phyloP scores from a whole-genome alignment of 306 rosid genomes.

The Spatholobus suberectus region DNA sequence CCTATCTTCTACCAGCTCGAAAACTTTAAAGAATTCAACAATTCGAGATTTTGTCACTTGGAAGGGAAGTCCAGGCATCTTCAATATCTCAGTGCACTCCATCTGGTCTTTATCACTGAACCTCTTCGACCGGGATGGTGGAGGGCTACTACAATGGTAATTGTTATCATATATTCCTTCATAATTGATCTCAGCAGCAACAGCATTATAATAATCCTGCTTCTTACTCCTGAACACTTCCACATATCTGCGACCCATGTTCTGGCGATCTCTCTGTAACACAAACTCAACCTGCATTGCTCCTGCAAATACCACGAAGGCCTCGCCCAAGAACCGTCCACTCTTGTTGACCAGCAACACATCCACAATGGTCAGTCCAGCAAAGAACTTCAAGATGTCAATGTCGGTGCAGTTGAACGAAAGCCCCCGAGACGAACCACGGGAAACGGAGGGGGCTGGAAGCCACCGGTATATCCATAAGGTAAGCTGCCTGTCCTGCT shows the following conservation, averaged over 20 bases:
- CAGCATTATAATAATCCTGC: conserved; percentile 93
- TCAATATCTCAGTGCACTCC: conserved; percentile 95
- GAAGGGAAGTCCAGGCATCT: conserved; percentile 98
- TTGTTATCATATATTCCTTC: conserved; percentile 91
- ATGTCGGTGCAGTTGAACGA: conserved; percentile 93
- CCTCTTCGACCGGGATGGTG: conserved; percentile 83
- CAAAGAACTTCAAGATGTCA: conserved; percentile 94
- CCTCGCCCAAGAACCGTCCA: conserved; percentile 96
- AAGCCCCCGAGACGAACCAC: conserved; percentile 98
- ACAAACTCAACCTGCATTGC: conserved; percentile 92
- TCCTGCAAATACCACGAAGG: conserved; percentile 93
- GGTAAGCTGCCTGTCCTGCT: conserved; percentile 67
- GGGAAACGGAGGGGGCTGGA: conserved; percentile 71
- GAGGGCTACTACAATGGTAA: conserved; percentile 93
- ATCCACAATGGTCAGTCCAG: conserved; percentile 92
- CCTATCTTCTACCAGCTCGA: conserved; percentile 74
- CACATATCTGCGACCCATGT: conserved; percentile 96
- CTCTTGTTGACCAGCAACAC: conserved; percentile 95
- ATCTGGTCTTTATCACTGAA: conserved; percentile 86
- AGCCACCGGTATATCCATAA: conserved; percentile 52
- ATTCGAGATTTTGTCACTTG: conserved; percentile 68
- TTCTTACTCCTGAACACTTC: conserved; percentile 96
- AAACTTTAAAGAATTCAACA: conserved; percentile 79
- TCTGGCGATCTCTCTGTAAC: conserved; percentile 88
- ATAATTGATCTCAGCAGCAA: conserved; percentile 82